Conservation (phyloP, 2,329 filamentous ascomycete genomes). For the Aspergillus sp. region DNA sequence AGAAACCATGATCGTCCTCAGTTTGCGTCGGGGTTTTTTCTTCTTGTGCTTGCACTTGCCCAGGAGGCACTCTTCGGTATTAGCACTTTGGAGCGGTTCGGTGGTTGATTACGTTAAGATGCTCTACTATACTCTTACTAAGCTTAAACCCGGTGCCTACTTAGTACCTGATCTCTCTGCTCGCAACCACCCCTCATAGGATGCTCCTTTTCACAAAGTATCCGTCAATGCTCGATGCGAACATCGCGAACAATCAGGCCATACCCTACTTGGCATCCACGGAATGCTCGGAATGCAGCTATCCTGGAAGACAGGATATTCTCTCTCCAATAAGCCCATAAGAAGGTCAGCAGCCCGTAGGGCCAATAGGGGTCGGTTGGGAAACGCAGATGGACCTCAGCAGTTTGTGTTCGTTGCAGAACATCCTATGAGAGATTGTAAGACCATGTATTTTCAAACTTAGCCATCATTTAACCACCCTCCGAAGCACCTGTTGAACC, state of each 20-base stretch:
- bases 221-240: background rate
- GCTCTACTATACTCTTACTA: no score
- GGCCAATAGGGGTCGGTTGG: background rate
- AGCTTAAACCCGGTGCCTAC: no score
- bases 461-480: no score
- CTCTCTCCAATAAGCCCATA: constrained; percentile 2
- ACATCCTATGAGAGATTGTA: background rate
- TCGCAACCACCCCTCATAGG: no score
- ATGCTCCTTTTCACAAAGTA: no score
- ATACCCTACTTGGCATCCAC: background rate
- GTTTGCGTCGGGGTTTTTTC: no score
- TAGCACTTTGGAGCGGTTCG: no score
- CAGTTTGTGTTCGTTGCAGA: constrained; percentile 4
- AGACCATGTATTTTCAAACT: background rate
- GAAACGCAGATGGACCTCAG: background rate
- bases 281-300: background rate
- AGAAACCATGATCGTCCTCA: no score
- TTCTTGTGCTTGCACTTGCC: no score
- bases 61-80: no score
- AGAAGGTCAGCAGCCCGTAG: background rate
- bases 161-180: no score
- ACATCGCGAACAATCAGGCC: background rate
- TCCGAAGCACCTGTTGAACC: background rate
- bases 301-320: constrained; percentile 6
- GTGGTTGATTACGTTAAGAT: no score